These are phyloP conservation scores for Aureobasidium vineae DNA, from an alignment of 2,329 filamentous ascomycete species.

Conservation along the genomic window DNA sequence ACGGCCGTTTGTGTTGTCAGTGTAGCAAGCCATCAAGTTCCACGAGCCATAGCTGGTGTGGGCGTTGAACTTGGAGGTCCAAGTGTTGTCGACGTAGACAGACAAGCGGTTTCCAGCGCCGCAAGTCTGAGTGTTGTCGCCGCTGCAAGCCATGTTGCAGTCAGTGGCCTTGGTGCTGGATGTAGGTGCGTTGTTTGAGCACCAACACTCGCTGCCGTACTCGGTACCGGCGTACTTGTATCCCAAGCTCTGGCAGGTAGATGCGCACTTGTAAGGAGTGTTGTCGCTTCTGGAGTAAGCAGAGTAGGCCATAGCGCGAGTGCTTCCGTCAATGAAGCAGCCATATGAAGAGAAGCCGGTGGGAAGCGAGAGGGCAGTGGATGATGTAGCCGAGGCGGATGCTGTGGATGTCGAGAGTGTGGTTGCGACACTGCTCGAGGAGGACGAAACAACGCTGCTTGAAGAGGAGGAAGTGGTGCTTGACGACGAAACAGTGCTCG, in stretches of 20 bases:
- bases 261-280: slow-evolving; percentile 33
- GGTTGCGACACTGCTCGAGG: slow-evolving; percentile 13
- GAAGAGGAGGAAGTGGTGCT: neutral
- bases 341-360: slow-evolving; percentile 32
- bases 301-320: slow-evolving; percentile 32
- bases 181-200: slow-evolving; percentile 32
- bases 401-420: slow-evolving; percentile 28
- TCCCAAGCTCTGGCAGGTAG: slow-evolving; percentile 32
- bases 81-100: slow-evolving; percentile 33
- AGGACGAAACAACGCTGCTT: slow-evolving; percentile 14
- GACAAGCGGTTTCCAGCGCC: slow-evolving; percentile 33
- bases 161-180: slow-evolving; percentile 29
- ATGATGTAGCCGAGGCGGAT: slow-evolving; percentile 21
- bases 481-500: neutral
- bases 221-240: slow-evolving; percentile 45
- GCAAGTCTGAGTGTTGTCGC: slow-evolving; percentile 36
- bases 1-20: slow-evolving; percentile 30
- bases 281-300: slow-evolving; percentile 30
- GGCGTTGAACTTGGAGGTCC: slow-evolving; percentile 33
- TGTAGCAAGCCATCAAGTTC: slow-evolving; percentile 34
- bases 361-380: slow-evolving; percentile 19
- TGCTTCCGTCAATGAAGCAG: slow-evolving; percentile 35
- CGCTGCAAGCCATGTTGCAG: slow-evolving; percentile 36
- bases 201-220: slow-evolving; percentile 41
- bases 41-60: slow-evolving; percentile 31